These are phyloP conservation scores for Ilex aquifolium DNA, from an alignment of 257 asterid species.

Conservation along the genomic window DNA sequence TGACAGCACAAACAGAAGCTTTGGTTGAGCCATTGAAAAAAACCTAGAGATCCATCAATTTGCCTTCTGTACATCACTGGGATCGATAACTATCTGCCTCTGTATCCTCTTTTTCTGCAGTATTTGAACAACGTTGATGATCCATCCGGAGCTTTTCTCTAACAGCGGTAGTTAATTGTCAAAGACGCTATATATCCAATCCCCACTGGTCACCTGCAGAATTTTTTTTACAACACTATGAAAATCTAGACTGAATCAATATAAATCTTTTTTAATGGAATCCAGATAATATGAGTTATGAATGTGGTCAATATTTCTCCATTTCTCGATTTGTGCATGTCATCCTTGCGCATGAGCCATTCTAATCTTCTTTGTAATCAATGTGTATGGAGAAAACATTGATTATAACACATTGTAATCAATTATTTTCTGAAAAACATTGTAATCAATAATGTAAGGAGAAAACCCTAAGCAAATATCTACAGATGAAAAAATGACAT, in stretches of 20 bases:
- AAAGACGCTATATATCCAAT: slow-evolving; percentile 82
- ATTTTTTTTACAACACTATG: background rate
- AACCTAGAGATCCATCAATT: slow-evolving; percentile 93
- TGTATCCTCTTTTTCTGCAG: slow-evolving; percentile 71
- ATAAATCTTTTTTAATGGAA: background rate
- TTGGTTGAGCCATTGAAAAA: slow-evolving; percentile 94
- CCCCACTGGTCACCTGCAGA: slow-evolving; percentile 89
- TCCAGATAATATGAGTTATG: background rate
- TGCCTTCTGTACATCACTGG: slow-evolving; percentile 85
- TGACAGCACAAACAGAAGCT: slow-evolving; percentile 97
- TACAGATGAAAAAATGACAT: too few relatives aligned
- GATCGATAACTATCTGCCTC: slow-evolving; percentile 99
- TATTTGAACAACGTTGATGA: slow-evolving; percentile 83
- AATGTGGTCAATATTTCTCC: too few relatives aligned
- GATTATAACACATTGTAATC: too few relatives aligned
- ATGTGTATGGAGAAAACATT: too few relatives aligned
- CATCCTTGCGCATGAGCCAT: too few relatives aligned
- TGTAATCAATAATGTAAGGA: too few relatives aligned
- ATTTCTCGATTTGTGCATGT: too few relatives aligned
- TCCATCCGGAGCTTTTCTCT: slow-evolving; percentile 92
- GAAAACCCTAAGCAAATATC: too few relatives aligned
- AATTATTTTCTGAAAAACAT: too few relatives aligned
- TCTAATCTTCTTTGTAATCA: too few relatives aligned
- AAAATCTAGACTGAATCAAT: background rate
- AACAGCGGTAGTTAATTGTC: slow-evolving; percentile 95